These are phyloP conservation scores for Arxiozyma slooffiae DNA, from an alignment of 1,139 yeast species.

Conservation along the genomic window DNA sequence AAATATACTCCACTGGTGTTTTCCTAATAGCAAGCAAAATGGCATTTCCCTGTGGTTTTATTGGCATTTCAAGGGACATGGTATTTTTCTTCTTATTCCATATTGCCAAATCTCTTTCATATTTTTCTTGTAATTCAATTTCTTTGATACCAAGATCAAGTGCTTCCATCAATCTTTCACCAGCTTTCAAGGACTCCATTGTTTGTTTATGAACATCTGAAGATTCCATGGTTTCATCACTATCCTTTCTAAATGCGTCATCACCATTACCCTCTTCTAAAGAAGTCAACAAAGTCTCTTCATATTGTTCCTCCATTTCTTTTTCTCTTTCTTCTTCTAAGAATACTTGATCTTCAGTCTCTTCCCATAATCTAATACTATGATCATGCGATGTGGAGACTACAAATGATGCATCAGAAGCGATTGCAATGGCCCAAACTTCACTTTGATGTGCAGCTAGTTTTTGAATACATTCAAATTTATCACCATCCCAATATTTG, in stretches of 20 bases:
- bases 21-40: constrained; percentile 61
- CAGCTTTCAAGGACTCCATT: constrained; percentile 84
- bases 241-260: constrained; percentile 31
- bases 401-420: constrained; percentile 61
- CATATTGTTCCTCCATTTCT: constrained; percentile 88
- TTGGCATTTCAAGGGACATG: constrained; percentile 37
- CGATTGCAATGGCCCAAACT: constrained; percentile 82
- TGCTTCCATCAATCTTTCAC: constrained; percentile 89
- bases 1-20: constrained; percentile 68
- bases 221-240: constrained; percentile 42
- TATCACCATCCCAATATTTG: constrained; percentile 97
- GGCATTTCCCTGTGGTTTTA: constrained; percentile 57
- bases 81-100: constrained; percentile 35
- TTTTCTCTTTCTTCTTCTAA: constrained; percentile 93
- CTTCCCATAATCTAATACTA: constrained; percentile 82
- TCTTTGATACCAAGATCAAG: constrained; percentile 74
- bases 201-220: constrained; percentile 73
- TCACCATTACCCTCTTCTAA: constrained; percentile 53
- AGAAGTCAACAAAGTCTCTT: constrained; percentile 59
- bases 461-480: constrained; percentile 86
- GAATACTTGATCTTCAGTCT: constrained; percentile 88
- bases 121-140: constrained; percentile 47
- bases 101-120: constrained; percentile 31
- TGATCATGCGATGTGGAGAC: constrained; percentile 92
- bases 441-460: constrained; percentile 83